Base-by-base conservation (phyloP, 2,329 filamentous ascomycete species). In the Penicillium polonicum region DNA sequence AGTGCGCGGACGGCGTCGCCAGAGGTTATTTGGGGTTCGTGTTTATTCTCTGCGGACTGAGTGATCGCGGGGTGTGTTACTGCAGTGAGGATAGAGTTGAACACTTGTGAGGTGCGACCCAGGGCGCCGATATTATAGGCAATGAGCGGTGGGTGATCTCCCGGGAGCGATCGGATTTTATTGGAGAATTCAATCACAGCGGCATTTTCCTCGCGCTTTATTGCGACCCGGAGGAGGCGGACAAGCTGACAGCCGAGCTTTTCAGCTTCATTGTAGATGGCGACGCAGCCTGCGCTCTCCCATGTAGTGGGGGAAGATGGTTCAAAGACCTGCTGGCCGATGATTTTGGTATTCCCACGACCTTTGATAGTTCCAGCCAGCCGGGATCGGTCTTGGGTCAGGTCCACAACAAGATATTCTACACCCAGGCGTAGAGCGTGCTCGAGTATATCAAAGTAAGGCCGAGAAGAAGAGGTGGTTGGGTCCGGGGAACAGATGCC, bases 91-190 rank as follows among this genome's bases (percentile, higher is more conserved):
- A 71, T 73, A 4, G 70, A 69, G 57, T 78, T 78, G 59, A 77
- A 76, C 1, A 78, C 69, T 57, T 78, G 76, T n/a, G 76, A 78
- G 12, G 75, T 78, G 17, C 76, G 74, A 39, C 76, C 76, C 17
- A 77, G 64, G 8, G 65, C 65, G 10, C 75, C 74, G 13, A 74
- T 61, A 36, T 78, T 78, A 62, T 76, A 78, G 17, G 75, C 74
- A 33, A 77, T 77, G 17, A 76, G 60, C 2, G 72, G 70, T 2
- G 70, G 65, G 48, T 71, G 70, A 8, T 66, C 57, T 15, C 69
- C 71, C 2, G 70, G 63, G 5, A 73, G 53, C 1, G 70, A 63
- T 35, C 69, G 67, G 36, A 78, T 67, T 41, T 71, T 72, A 51
- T 75, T 72, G 4, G 65, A 65, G 21, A 78, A 76, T 48, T 74